These are phyloP conservation scores for Thymus mandschuricus DNA, from an alignment of 257 asterid genomes.

Conservation along the genomic window DNA sequence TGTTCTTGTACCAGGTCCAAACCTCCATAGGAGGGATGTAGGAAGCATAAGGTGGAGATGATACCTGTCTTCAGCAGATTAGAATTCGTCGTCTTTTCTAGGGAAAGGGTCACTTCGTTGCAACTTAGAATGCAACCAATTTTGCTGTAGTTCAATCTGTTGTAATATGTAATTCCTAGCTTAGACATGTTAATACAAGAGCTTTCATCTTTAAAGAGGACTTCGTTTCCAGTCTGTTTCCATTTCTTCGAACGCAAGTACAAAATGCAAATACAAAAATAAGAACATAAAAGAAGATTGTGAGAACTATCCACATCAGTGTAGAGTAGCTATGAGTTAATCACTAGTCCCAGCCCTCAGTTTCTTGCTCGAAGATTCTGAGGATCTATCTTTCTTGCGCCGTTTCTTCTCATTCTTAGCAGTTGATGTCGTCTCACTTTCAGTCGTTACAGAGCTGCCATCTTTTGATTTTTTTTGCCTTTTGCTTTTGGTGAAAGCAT, in stretches of 20 bases:
- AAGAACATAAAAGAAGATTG: background rate
- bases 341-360: constrained; percentile 35
- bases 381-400: constrained; percentile 35
- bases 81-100: constrained; percentile 28
- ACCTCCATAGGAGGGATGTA: constrained; percentile 42
- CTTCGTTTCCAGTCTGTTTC: constrained; percentile 1
- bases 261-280: background rate
- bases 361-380: constrained; percentile 40
- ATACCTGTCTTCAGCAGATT: constrained; percentile 31
- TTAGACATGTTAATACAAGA: constrained; percentile 56
- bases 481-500: constrained; percentile 35
- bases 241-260: constrained; percentile 13
- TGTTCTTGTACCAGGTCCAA: constrained; percentile 54
- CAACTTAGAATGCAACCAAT: constrained; percentile 34
- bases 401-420: constrained; percentile 42
- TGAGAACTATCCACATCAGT: constrained; percentile 23
- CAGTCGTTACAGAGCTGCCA: constrained; percentile 19
- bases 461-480: constrained; percentile 36
- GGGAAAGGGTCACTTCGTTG: constrained; percentile 31
- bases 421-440: constrained; percentile 24
- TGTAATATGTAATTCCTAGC: constrained; percentile 44
- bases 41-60: constrained; percentile 27
- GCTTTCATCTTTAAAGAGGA: constrained; percentile 16
- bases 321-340: constrained; percentile 30
- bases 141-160: constrained; percentile 41